These are phyloP conservation scores for Syzygium oleosum DNA, from an alignment of 345 rosid species.

Conservation along the genomic window DNA sequence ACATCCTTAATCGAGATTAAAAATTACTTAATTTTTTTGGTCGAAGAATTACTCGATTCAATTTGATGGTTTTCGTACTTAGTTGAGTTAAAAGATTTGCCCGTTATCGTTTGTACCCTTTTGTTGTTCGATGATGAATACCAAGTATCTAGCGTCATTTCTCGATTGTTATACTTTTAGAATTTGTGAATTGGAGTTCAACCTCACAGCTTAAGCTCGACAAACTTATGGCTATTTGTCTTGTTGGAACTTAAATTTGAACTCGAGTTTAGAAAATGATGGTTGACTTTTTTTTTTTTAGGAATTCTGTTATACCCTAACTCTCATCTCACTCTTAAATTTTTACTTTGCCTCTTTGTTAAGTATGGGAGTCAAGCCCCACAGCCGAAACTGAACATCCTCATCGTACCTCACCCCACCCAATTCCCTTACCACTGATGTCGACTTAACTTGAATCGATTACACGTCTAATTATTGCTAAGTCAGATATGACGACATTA, in stretches of 20 bases:
- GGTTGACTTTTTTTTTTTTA: too few species aligned
- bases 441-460: neutral
- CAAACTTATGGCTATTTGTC: neutral
- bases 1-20: neutral
- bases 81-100: neutral
- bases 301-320: too few species aligned
- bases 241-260: too few species aligned
- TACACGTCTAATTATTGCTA: neutral
- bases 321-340: too few species aligned
- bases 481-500: neutral
- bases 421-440: too few species aligned
- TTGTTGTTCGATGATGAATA: neutral
- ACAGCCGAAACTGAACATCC: too few species aligned
- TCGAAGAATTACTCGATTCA: neutral
- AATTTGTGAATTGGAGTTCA: neutral
- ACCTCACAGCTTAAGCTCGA: neutral
- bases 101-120: rapidly evolving
- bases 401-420: too few species aligned
- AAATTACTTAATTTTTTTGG: neutral
- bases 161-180: neutral
- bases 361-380: too few species aligned
- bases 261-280: too few species aligned
- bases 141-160: neutral
- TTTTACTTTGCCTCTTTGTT: too few species aligned
- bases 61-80: neutral